Percentiles rank a stretch among this genome's conserved stretches.
Conservation (phyloP, 805 yeast species). For the Lipomyces yamanashiensis region DNA sequence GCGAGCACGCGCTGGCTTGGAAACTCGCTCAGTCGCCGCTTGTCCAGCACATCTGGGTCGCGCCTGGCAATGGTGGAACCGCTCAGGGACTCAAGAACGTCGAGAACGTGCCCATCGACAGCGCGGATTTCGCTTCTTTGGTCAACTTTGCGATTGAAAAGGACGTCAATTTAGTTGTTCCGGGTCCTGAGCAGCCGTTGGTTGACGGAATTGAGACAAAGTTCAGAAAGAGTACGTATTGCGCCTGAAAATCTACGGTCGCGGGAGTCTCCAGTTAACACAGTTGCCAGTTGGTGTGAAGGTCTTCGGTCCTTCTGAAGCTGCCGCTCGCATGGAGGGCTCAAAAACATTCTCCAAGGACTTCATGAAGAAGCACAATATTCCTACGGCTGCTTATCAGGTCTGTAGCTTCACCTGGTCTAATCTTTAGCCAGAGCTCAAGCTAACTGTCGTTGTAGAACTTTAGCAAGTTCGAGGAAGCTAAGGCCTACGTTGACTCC, state of each 20-base stretch:
- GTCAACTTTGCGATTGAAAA: slow-evolving; percentile 75
- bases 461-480: slow-evolving; percentile 76
- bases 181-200: slow-evolving; percentile 99
- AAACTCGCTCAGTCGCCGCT: slow-evolving; percentile 76
- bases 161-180: slow-evolving; percentile 74
- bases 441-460: slow-evolving; percentile 46
- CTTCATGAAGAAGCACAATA: slow-evolving; percentile 87
- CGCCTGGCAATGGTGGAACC: slow-evolving; percentile 93
- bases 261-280: not conserved
- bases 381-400: slow-evolving; percentile 91
- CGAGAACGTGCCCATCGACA: slow-evolving; percentile 69
- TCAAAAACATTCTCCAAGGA: slow-evolving; percentile 93
- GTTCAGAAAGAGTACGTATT: slow-evolving; percentile 55
- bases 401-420: not conserved
- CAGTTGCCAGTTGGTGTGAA: slow-evolving; percentile 75
- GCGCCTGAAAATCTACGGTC: not conserved
- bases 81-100: slow-evolving; percentile 59
- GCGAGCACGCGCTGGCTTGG: slow-evolving; percentile 98
- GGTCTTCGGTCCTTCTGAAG: slow-evolving; percentile 92
- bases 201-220: slow-evolving; percentile 85
- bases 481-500: slow-evolving; percentile 67
- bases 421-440: not conserved
- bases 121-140: slow-evolving; percentile 69
- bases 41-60: slow-evolving; percentile 78
- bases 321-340: slow-evolving; percentile 95